phyloP scores from a whole-genome alignment of 352 stramenopile genomes.

The Phytophthora macrochlamydospora region DNA sequence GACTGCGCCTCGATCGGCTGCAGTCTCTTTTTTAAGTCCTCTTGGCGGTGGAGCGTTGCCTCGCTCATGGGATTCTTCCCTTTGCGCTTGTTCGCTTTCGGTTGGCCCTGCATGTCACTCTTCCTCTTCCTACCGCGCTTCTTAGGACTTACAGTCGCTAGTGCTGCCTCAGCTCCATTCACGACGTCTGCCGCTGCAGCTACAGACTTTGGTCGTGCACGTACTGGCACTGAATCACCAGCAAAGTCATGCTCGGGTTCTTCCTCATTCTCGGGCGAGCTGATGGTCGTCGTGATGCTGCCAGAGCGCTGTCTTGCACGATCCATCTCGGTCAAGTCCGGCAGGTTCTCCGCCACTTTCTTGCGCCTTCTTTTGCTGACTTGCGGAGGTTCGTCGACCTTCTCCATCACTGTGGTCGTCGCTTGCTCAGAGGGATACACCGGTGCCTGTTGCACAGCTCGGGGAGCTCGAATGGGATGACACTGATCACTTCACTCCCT shows the following conservation, averaged over 20 bases:
- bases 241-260: no score
- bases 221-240: no score
- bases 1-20: slow-evolving; percentile 24
- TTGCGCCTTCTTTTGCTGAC: background rate
- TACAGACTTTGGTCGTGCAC: no score
- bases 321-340: no score
- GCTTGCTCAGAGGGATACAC: background rate
- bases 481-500: slow-evolving; percentile 37
- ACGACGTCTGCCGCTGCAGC: no score
- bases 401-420: background rate
- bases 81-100: slow-evolving; percentile 5
- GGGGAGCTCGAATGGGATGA: slow-evolving; percentile 41
- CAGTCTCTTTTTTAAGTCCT: slow-evolving; percentile 25
- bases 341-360: background rate
- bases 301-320: no score
- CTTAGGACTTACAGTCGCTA: background rate
- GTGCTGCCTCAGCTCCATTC: no score
- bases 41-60: slow-evolving; percentile 18
- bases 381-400: slow-evolving; percentile 4
- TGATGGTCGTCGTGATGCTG: no score
- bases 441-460: background rate
- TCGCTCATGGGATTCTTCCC: slow-evolving; percentile 23
- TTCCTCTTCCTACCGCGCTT: background rate
- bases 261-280: no score
- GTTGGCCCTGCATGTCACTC: background rate